Evolutionary conservation across 2,329 filamentous ascomycete genomes (phyloP).

Genomic region (Samsoniella hepiali): DNA sequence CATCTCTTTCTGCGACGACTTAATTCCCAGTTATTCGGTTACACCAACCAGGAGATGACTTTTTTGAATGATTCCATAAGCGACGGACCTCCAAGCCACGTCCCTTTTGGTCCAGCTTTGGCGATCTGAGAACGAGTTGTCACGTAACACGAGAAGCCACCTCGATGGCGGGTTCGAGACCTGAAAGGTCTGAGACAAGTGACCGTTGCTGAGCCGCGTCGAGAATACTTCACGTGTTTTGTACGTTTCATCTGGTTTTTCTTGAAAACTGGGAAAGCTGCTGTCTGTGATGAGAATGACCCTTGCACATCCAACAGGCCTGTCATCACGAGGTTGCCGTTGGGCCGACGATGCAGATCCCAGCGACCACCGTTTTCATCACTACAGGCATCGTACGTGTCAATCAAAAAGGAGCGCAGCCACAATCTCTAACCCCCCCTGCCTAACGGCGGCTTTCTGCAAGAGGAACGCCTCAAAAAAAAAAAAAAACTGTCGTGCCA

Average conservation of each 20-base stretch:
- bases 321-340: neutral
- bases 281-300: neutral
- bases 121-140: neutral
- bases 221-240: neutral
- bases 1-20: neutral
- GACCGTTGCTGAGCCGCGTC: neutral
- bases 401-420: no score
- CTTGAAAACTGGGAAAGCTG: no score
- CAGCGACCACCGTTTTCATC: neutral
- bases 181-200: neutral
- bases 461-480: no score
- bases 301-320: neutral
- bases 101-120: neutral
- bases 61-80: neutral
- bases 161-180: neutral
- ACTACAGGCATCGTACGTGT: neutral
- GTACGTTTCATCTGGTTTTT: neutral
- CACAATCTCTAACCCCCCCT: no score
- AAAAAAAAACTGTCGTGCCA: no score
- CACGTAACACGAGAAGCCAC: neutral
- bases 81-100: neutral
- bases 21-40: conserved; percentile 3
- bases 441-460: no score
- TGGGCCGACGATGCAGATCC: neutral
- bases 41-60: neutral